Conservation (phyloP, 2,329 filamentous ascomycete genomes). For the Aspergillus sp. region DNA sequence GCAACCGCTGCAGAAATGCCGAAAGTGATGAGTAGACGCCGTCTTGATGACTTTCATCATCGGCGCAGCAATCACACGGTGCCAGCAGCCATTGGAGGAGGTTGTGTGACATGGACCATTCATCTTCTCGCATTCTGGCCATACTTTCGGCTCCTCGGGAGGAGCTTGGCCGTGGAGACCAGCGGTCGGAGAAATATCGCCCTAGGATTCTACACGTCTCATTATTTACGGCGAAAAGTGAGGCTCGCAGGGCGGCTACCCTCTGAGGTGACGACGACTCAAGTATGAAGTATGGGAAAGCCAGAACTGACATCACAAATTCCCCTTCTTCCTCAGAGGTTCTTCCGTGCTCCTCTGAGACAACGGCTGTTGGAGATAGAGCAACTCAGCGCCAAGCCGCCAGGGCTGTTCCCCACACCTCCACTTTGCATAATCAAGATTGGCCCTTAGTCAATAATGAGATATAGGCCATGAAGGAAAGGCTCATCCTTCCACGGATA, state of each 20-base stretch:
- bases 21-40: not conserved
- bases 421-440: constrained; percentile 17
- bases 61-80: not conserved
- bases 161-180: constrained; percentile 4
- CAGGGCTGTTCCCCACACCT: constrained; percentile 19
- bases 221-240: not conserved
- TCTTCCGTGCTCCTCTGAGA: not conserved
- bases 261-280: not conserved
- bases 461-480: not conserved
- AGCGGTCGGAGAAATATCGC: not conserved
- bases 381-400: constrained; percentile 2
- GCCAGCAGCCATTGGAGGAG: not conserved
- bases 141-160: constrained; percentile 2
- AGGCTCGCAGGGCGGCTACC: not conserved
- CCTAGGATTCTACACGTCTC: not conserved
- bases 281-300: not conserved
- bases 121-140: not conserved
- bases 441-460: not conserved
- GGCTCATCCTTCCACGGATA: not conserved
- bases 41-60: not conserved
- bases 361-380: constrained; percentile 2
- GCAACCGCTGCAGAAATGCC: not conserved
- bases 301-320: not conserved
- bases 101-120: constrained; percentile 1
- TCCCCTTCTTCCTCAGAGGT: not conserved